Base-by-base conservation (phyloP, 2,329 filamentous ascomycete species). In the Aspergillus fumigatiaffinis region DNA sequence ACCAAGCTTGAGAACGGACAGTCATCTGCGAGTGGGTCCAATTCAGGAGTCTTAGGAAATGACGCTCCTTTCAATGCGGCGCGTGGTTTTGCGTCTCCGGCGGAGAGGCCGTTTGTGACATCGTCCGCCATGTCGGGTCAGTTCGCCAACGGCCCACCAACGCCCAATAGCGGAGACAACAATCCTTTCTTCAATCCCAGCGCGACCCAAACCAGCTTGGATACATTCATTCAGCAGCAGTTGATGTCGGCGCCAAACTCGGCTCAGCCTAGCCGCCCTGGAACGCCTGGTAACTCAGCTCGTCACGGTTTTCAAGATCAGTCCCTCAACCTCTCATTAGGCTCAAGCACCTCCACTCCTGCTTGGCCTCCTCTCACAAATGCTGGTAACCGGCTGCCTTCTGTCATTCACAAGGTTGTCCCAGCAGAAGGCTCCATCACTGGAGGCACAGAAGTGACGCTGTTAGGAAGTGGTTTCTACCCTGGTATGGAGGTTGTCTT, bases 401-500 rank as follows among this genome's bases (percentile, higher is more conserved):
- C 87, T 1, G 83, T 84, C 20, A 93, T 95, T 23, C 87, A 91
- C 70, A 93, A 92, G 71, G 82, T 96, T 60, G 90, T 94, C 38
- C 92, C 92, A 0, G 83, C 83, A 29, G 90, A 95, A 72, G 92
- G 92, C 0, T 90, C 92, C 6, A 90, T 87, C 57, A 85, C 85
- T 38, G 92, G 92, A 58, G 92, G 92, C 46, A 92, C 91, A 53
- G 92, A 97, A 71, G 91, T 96, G 3, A 93, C 90, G 0, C 84
- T 94, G 55, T 79, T 96, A 8, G 92, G 92, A 20, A 89, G 87
- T 62, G 86, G 87, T 14, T 96, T 96, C 71, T 87, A 86, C 62
- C 87, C 89, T 73, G 86, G 86, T 1, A 82, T 95, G 60, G 89
- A 92, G 60, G 90, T 96, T 54, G 89, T 92, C 74, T 97, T 97